A percentile compares a stretch with the other conserved stretches of the same genome.
These are phyloP conservation scores for Lophiotrema nucula DNA, from an alignment of 495 filamentous ascomycete genomes.

Conservation along the genomic window DNA sequence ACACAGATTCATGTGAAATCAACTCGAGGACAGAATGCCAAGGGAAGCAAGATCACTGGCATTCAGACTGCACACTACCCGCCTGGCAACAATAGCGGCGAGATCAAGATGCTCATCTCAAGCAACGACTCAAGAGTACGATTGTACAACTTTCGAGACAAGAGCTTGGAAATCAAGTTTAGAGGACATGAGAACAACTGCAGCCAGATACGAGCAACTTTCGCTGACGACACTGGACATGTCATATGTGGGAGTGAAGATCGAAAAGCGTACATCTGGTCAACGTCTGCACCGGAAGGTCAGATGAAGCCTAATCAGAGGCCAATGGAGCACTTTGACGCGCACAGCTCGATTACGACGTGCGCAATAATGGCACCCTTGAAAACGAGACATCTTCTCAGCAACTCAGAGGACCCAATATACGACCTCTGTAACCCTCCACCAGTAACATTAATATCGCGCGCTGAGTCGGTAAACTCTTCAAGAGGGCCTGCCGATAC, in stretches of 20 bases:
- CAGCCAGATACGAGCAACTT: conserved; percentile 85
- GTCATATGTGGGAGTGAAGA: conserved; percentile 96
- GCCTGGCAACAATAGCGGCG: conserved; percentile 60
- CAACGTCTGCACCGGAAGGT: conserved; percentile 55
- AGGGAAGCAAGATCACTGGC: conserved; percentile 95
- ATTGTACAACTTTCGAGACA: conserved; percentile 82
- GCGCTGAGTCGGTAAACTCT: conserved; percentile 57
- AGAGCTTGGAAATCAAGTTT: conserved; percentile 82
- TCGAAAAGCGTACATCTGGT: conserved; percentile 85
- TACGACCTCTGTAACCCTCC: conserved; percentile 97
- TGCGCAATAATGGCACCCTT: conserved; percentile 80
- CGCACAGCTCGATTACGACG: conserved; percentile 85
- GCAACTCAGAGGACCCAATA: conserved; percentile 81
- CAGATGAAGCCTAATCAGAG: conserved; percentile 75
- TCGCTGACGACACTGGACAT: conserved; percentile 83
- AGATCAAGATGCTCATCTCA: conserved; percentile 83
- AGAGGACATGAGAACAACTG: conserved; percentile 90
- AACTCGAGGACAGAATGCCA: conserved; percentile 86
- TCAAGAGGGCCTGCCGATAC: conserved; percentile 38
- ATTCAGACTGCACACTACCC: conserved; percentile 75
- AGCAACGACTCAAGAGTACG: conserved; percentile 96
- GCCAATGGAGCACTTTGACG: conserved; percentile 83
- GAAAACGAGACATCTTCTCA: conserved; percentile 72
- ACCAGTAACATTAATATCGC: conserved; percentile 76
- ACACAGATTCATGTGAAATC: conserved; percentile 88